A percentile compares a stretch with the other conserved stretches of the same genome.
phyloP scores from a whole-genome alignment of 2,329 filamentous ascomycete species.

The Fusarium aywerte region DNA sequence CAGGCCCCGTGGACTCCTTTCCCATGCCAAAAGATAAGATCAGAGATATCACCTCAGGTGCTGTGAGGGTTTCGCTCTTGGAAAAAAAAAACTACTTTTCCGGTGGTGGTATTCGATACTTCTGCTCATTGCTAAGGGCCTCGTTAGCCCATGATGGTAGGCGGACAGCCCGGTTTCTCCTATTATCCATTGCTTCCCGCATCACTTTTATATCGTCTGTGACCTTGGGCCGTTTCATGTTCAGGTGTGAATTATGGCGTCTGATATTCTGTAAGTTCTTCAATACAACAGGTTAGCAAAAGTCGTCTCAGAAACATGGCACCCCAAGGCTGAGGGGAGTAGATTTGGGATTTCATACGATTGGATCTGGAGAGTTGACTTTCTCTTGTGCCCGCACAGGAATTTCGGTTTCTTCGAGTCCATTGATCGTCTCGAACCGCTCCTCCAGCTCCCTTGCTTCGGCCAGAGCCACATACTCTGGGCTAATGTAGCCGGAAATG shows the following conservation, averaged over 20 bases:
- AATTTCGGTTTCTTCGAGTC: slow-evolving; percentile 45
- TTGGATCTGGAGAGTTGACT: slow-evolving; percentile 44
- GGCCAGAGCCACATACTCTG: slow-evolving; percentile 46
- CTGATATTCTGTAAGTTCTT: slow-evolving; percentile 51
- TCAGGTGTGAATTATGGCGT: slow-evolving; percentile 32
- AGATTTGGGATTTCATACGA: slow-evolving; percentile 46
- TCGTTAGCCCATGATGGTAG: slow-evolving; percentile 51
- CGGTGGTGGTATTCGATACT: slow-evolving; percentile 21
- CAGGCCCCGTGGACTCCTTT: slow-evolving; percentile 14
- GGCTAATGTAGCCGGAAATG: slow-evolving; percentile 42
- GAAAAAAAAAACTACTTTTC: slow-evolving; percentile 5
- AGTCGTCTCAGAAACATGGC: not conserved
- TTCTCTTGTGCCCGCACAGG: slow-evolving; percentile 33
- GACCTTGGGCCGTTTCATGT: slow-evolving; percentile 25
- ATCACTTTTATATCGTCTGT: slow-evolving; percentile 50
- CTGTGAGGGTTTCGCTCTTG: slow-evolving; percentile 1
- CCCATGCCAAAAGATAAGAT: not conserved
- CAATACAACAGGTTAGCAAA: slow-evolving; percentile 21
- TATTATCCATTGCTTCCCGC: slow-evolving; percentile 49
- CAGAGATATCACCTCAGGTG: not conserved
- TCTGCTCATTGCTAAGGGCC: slow-evolving; percentile 39
- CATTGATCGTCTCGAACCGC: slow-evolving; percentile 44
- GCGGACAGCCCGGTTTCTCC: slow-evolving; percentile 40
- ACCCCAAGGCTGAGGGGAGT: not conserved
- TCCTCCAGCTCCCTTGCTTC: slow-evolving; percentile 42